Evolutionary conservation across 768 basidiomycete genomes (phyloP).

Genomic region (Panaeolus papilionaceus): DNA sequence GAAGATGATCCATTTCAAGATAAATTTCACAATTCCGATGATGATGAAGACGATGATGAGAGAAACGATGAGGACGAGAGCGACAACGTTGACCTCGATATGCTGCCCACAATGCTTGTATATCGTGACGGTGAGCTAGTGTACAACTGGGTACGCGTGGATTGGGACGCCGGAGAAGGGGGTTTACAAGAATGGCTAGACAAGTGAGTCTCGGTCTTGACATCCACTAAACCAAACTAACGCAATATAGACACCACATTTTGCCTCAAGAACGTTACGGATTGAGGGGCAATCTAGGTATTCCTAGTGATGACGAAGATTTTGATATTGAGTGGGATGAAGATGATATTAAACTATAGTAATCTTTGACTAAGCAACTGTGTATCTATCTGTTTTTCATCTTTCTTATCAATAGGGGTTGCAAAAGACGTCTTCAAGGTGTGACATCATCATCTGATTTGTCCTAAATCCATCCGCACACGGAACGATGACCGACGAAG

Average conservation of each 20-base stretch:
- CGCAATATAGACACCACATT: conserved; percentile 31
- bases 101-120: conserved; percentile 80
- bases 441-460: neutral
- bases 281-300: conserved; percentile 50
- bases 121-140: conserved; percentile 84
- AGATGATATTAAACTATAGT: conserved; percentile 41
- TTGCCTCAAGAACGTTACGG: conserved; percentile 28
- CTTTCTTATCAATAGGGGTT: conserved; percentile 10
- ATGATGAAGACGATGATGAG: conserved; percentile 43
- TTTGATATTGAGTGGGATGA: conserved; percentile 62
- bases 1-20: conserved; percentile 47
- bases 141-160: conserved; percentile 88
- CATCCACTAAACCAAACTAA: conserved; percentile 3
- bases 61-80: conserved; percentile 56
- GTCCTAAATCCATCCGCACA: neutral
- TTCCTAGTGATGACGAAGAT: conserved; percentile 58
- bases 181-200: conserved; percentile 73
- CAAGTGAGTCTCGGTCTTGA: conserved; percentile 49
- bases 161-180: conserved; percentile 80
- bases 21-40: conserved; percentile 40
- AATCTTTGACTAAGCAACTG: neutral
- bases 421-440: neutral
- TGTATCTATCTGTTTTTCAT: neutral
- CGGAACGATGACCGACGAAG: no score
- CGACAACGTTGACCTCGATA: conserved; percentile 75